Evolutionary conservation across 2,329 filamentous ascomycete genomes (phyloP).

Genomic region (Botrytis galanthina): DNA sequence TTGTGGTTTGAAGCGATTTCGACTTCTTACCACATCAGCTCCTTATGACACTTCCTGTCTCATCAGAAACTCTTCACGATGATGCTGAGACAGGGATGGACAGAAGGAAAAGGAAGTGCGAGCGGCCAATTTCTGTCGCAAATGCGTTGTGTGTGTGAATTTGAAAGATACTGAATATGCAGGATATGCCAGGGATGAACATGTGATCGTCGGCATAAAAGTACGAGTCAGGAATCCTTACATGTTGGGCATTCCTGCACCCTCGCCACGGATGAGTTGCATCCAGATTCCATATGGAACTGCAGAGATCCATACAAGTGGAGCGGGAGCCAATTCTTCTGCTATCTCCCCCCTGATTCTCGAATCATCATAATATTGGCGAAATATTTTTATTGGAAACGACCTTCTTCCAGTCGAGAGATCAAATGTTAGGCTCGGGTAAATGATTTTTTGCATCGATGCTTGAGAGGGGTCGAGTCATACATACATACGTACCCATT

Average conservation of each 20-base stretch:
- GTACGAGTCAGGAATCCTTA: slow-evolving; percentile 14
- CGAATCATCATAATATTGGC: slow-evolving; percentile 8
- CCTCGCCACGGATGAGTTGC: slow-evolving; percentile 2
- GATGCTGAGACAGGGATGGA: background rate
- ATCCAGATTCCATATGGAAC: slow-evolving; percentile 12
- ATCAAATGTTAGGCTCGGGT: background rate
- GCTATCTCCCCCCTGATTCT: slow-evolving; percentile 11
- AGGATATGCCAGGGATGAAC: background rate
- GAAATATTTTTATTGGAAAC: background rate
- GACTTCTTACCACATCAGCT: background rate
- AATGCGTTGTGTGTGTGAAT: background rate
- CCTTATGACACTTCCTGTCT: background rate
- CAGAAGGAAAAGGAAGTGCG: background rate
- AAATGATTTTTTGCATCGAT: background rate
- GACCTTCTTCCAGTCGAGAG: background rate
- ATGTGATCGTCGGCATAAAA: slow-evolving; percentile 11
- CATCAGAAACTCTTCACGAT: background rate
- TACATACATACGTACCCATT: slow-evolving; percentile 5
- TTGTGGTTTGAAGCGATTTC: background rate
- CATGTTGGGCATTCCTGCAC: slow-evolving; percentile 14
- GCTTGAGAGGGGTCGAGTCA: background rate
- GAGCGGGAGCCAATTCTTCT: background rate
- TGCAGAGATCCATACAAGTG: slow-evolving; percentile 10
- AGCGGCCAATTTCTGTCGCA: background rate
- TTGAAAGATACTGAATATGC: slow-evolving; percentile 3